Conservation (phyloP, 192 early-diverging fungal genomes). For the Phycomyces blakesleeanus region DNA sequence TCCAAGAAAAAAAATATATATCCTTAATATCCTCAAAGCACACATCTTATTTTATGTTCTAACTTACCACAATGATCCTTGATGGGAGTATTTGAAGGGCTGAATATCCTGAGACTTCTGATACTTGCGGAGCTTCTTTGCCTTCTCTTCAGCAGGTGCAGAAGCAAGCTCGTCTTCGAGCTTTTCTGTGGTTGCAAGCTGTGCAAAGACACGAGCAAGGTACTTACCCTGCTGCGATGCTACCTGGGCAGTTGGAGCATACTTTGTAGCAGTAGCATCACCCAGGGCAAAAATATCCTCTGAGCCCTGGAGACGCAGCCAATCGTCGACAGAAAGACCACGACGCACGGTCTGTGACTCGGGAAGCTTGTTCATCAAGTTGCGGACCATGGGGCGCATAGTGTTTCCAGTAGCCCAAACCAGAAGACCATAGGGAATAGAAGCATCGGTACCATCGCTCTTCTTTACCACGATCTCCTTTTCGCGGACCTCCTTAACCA, state of each 20-base stretch:
- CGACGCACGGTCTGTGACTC: conserved; percentile 59
- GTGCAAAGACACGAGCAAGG: conserved; percentile 71
- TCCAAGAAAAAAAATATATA: not conserved
- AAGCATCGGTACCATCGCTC: conserved; percentile 53
- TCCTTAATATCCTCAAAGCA: not conserved
- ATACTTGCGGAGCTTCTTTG: conserved; percentile 26
- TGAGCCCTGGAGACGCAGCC: conserved; percentile 60
- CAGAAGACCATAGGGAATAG: conserved; percentile 73
- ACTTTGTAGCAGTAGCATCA: conserved; percentile 73
- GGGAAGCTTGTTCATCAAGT: conserved; percentile 62
- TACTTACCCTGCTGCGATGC: conserved; percentile 87
- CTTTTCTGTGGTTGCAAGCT: conserved; percentile 49
- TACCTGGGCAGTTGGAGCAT: conserved; percentile 81
- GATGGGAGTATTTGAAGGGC: conserved; percentile 81
- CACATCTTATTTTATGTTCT: too few species aligned
- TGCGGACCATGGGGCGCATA: conserved; percentile 57
- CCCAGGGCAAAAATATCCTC: conserved; percentile 67
- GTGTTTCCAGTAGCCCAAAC: conserved; percentile 90
- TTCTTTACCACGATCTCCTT: conserved; percentile 69
- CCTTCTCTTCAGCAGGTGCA: conserved; percentile 16
- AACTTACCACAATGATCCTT: conserved; percentile 65
- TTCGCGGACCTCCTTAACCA: conserved; percentile 74
- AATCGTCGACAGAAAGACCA: conserved; percentile 71
- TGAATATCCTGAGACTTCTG: conserved; percentile 39
- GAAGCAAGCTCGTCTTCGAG: conserved; percentile 24